These are phyloP conservation scores for Dittrichia graveolens DNA, from an alignment of 129 eudicot species.

Conservation along the genomic window DNA sequence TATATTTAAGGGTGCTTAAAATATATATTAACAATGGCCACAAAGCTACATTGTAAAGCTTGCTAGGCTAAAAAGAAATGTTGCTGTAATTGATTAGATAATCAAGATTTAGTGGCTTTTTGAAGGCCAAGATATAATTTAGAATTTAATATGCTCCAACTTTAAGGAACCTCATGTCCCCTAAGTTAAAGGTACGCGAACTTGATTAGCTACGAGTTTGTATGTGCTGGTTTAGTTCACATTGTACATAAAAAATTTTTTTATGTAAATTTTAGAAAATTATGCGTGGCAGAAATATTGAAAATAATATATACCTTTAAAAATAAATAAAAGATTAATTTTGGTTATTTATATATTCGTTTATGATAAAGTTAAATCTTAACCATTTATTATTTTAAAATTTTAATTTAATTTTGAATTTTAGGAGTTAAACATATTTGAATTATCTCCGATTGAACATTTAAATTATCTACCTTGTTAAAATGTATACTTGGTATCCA, in stretches of 20 bases:
- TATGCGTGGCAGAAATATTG: not conserved
- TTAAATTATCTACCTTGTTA: too few species aligned
- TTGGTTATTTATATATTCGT: too few species aligned
- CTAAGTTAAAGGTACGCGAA: not conserved
- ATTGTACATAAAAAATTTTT: not conserved
- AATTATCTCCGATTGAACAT: too few species aligned
- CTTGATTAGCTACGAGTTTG: not conserved
- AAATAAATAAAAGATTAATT: too few species aligned
- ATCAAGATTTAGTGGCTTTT: not conserved
- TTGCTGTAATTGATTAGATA: not conserved
- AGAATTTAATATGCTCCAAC: not conserved
- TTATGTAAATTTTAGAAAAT: not conserved
- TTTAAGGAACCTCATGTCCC: conserved; percentile 7
- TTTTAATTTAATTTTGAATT: too few species aligned
- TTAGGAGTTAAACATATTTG: too few species aligned
- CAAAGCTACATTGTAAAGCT: conserved; percentile 3
- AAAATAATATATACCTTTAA: not conserved
- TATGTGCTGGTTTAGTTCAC: not conserved
- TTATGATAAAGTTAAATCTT: too few species aligned
- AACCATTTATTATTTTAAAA: too few species aligned
- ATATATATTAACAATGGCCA: not conserved
- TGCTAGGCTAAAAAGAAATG: not conserved
- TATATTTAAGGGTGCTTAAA: too few species aligned
- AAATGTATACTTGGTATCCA: too few species aligned
- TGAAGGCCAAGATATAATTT: not conserved